Conservation (phyloP, 2,329 filamentous ascomycete species). For the Curvularia sp. region DNA sequence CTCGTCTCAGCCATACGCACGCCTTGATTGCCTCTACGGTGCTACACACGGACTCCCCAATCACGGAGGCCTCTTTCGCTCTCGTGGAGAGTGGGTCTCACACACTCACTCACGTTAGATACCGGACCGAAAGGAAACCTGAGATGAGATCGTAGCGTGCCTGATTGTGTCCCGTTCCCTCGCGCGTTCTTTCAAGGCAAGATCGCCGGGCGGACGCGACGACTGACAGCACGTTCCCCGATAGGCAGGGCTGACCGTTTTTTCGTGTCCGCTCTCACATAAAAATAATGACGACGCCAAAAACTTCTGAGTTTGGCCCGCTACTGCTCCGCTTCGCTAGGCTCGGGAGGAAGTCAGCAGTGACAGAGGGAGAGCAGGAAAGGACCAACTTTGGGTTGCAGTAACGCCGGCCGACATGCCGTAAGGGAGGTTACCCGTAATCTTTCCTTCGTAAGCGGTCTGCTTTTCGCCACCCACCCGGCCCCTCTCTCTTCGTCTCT, state of each 20-base stretch:
- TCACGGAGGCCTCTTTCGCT: constrained; percentile 1
- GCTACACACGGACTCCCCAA: constrained; percentile 15
- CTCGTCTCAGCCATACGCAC: constrained; percentile 14
- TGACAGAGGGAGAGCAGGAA: not conserved
- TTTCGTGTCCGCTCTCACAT: not conserved
- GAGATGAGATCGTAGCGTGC: constrained; percentile 24
- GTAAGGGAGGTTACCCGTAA: constrained; percentile 7
- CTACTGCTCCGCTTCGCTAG: constrained; percentile 2
- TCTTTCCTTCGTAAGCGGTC: not conserved
- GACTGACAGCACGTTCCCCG: constrained; percentile 27
- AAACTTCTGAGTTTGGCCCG: not conserved
- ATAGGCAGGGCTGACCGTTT: constrained; percentile 33
- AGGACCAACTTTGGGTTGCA: constrained; percentile 5
- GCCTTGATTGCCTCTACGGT: constrained; percentile 7
- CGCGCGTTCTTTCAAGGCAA: constrained; percentile 11
- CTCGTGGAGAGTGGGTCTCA: constrained; percentile 12
- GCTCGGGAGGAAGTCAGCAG: not conserved
- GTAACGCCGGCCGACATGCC: constrained; percentile 12
- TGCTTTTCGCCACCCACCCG: constrained; percentile 19
- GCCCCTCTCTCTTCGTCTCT: constrained; percentile 10
- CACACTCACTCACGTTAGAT: constrained; percentile 6
- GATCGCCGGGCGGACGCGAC: constrained; percentile 34
- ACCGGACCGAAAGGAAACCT: constrained; percentile 24
- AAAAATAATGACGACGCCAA: constrained; percentile 7
- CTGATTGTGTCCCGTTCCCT: constrained; percentile 22